Percentiles rank a stretch among this genome's conserved stretches.
Evolutionary conservation across 1,139 yeast species (phyloP).

Genomic region (Hanseniaspora sp.): DNA sequence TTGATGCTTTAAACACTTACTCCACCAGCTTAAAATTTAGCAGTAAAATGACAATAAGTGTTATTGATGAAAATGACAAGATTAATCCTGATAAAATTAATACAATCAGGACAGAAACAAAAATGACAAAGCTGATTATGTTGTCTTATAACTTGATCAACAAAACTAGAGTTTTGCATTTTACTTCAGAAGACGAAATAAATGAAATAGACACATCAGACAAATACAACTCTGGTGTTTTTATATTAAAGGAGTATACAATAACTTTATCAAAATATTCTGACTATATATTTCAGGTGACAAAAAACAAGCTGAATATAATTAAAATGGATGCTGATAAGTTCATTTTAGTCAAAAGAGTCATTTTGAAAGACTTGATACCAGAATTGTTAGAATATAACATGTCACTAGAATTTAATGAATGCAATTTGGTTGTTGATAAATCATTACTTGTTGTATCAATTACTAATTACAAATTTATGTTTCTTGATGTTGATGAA

Average conservation of each 20-base stretch:
- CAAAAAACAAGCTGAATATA: conserved; percentile 3
- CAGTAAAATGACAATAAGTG: conserved; percentile 9
- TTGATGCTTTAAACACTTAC: background rate
- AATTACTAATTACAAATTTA: conserved; percentile 5
- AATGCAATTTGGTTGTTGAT: background rate
- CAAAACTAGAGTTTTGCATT: conserved; percentile 13
- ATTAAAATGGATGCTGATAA: conserved; percentile 11
- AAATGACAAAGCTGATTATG: background rate
- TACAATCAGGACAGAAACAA: background rate
- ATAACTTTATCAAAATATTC: background rate
- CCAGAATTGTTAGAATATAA: conserved; percentile 13
- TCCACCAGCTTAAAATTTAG: conserved; percentile 2
- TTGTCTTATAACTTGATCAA: background rate
- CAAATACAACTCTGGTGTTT: conserved; percentile 8
- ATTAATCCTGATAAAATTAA: background rate
- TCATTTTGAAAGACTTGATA: background rate
- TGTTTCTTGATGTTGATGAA: background rate
- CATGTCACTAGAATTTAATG: conserved; percentile 1
- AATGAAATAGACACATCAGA: conserved; percentile 10
- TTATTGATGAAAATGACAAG: background rate
- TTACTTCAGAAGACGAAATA: conserved; percentile 10
- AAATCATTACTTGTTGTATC: background rate
- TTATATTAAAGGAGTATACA: conserved; percentile 9
- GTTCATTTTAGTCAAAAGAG: background rate
- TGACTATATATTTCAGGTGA: conserved; percentile 3